Conservation (phyloP, 2,329 filamentous ascomycete genomes). For the Alternaria alternata region DNA sequence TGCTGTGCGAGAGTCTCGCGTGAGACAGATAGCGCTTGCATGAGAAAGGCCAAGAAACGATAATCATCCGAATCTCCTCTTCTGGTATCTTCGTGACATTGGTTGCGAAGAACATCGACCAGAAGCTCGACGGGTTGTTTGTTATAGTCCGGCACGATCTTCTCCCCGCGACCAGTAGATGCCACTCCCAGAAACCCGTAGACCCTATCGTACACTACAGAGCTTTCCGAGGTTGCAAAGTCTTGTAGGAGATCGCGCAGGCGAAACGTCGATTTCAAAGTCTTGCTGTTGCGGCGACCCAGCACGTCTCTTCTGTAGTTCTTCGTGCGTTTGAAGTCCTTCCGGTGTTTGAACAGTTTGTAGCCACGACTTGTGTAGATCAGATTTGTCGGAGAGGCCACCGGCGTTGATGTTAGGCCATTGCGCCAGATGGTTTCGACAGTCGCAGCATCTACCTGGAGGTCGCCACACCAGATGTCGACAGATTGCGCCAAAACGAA, state of each 20-base stretch:
- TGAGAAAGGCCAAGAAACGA: conserved; percentile 19
- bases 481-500: conserved; percentile 21
- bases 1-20: conserved; percentile 18
- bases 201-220: conserved; percentile 18
- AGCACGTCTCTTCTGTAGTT: conserved; percentile 16
- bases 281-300: conserved; percentile 17
- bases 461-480: conserved; percentile 22
- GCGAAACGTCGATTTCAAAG: conserved; percentile 14
- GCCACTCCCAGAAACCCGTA: conserved; percentile 26
- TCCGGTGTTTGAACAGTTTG: conserved; percentile 21
- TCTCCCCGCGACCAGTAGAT: conserved; percentile 9
- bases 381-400: neutral
- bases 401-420: conserved; percentile 3
- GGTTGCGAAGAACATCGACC: conserved; percentile 24
- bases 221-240: conserved; percentile 20
- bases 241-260: conserved; percentile 23
- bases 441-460: conserved; percentile 8
- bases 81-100: conserved; percentile 3
- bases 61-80: conserved; percentile 15
- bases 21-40: conserved; percentile 16
- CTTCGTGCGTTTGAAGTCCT: conserved; percentile 18
- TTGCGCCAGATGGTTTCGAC: conserved; percentile 22
- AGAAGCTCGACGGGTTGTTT: conserved; percentile 20
- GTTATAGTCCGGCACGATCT: conserved; percentile 23
- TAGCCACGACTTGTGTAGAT: conserved; percentile 16